Base-by-base conservation (phyloP, 306 rosid species). In the Quercus ilex region DNA sequence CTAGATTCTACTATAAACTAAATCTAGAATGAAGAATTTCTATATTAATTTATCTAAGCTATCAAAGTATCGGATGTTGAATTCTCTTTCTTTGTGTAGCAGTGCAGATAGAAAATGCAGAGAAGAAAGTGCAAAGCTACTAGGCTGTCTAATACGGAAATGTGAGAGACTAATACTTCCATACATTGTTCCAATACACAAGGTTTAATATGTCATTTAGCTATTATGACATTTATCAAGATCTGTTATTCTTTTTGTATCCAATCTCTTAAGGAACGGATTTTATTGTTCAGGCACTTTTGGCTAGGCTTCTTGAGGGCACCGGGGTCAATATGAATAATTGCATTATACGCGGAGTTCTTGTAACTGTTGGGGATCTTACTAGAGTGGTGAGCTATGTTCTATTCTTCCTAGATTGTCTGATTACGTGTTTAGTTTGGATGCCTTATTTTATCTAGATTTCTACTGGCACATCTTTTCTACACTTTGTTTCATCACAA, bases 21-120 rank as follows among this genome's bases (percentile, higher is more conserved):
- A 35, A 35, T 35, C 41, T 35, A 35, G 41, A 35, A 35, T 6
- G 41, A 46, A 46, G 14, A 8, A 59, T 73, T 77, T 62, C n/a
- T 76, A 57, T 55, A 4, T 72, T 63, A 56, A n/a, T 59, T 9
- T 33, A 59, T 67, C 7, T 13, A 15, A n/a, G 65, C 58, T 73
- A 46, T 43, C 65, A 49, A 71, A 59, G 55, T 18, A 41, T 63
- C 80, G 75, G 69, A 41, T 81, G 73, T 79, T 86, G 77, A 86
- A 69, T 81, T 78, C 81, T 82, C 77, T 80, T 82, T 77, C 46
- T 26, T 33, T 88, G 89, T 86, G 69, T 85, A 88, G 93, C 99
- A 95, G 99, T 86, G 93, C 96, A 74, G 99, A 95, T 90, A 95
- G 94, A 87, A 95, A 95, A 93, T 92, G 98, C 92, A 91, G 94